Conservation (phyloP, 2,329 filamentous ascomycete species). For the Colletotrichum sp. region DNA sequence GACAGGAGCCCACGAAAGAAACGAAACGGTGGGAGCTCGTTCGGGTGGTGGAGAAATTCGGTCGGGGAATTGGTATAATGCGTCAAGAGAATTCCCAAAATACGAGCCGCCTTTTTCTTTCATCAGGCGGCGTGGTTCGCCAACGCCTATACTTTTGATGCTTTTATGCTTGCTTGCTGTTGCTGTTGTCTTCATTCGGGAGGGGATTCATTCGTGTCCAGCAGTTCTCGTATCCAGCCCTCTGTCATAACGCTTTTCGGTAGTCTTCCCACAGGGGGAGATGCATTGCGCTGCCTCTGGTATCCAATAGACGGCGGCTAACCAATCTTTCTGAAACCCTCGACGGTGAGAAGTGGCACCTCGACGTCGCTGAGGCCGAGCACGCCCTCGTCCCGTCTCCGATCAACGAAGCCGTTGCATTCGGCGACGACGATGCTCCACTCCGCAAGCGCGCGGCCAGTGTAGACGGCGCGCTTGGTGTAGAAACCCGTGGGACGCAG, state of each 20-base stretch:
- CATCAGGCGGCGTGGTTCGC: background rate
- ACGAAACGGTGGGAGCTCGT: background rate
- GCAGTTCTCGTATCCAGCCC: background rate
- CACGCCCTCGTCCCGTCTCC: conserved; percentile 76
- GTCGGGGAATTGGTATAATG: background rate
- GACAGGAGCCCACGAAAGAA: background rate
- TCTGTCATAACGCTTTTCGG: background rate
- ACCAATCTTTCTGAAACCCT: conserved; percentile 40
- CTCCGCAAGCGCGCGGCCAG: conserved; percentile 77
- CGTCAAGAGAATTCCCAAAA: background rate
- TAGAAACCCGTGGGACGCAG: conserved; percentile 51
- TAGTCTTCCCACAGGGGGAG: background rate
- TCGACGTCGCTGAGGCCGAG: conserved; percentile 71
- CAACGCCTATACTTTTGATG: background rate
- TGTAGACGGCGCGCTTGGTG: conserved; percentile 60
- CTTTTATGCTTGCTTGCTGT: background rate
- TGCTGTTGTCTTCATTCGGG: background rate
- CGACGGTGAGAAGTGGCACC: conserved; percentile 46
- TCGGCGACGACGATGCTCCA: conserved; percentile 79
- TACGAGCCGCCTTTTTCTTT: background rate
- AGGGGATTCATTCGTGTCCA: background rate
- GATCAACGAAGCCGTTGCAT: conserved; percentile 82
- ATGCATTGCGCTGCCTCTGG: background rate
- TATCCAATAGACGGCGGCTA: background rate
- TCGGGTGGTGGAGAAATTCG: background rate